phyloP scores from a whole-genome alignment of 306 rosid genomes.

The Carpinus fangiana region DNA sequence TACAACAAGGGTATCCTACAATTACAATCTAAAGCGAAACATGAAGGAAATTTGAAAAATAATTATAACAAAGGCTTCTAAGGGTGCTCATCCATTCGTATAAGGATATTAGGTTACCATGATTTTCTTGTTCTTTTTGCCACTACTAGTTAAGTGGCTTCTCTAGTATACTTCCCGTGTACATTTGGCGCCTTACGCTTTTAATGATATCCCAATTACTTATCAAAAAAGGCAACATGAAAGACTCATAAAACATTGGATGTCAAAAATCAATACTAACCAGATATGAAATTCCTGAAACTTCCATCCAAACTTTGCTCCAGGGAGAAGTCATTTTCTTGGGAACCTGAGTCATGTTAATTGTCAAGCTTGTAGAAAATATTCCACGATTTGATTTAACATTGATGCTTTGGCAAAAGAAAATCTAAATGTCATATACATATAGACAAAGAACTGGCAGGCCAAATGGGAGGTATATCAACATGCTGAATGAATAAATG shows the following conservation, averaged over 20 bases:
- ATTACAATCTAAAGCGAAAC: not conserved
- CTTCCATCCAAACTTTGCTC: constrained; percentile 46
- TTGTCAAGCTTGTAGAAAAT: not conserved
- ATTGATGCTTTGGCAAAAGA: not conserved
- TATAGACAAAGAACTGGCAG: not conserved
- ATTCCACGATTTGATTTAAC: not conserved
- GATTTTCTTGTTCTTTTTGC: too few species aligned
- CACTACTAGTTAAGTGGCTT: too few species aligned
- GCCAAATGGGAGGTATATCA: not conserved
- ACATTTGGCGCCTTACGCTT: too few species aligned
- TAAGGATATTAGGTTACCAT: too few species aligned
- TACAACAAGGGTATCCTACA: not conserved
- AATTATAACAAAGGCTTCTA: not conserved
- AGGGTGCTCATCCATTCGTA: not conserved
- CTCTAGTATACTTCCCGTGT: too few species aligned
- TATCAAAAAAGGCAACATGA: not conserved
- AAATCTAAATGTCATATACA: not conserved
- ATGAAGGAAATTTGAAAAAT: not conserved
- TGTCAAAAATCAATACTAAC: constrained; percentile 16
- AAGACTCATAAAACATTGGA: not conserved
- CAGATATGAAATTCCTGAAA: constrained; percentile 48
- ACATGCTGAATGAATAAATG: not conserved
- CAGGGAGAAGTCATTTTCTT: constrained; percentile 31
- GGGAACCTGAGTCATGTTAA: constrained; percentile 25
- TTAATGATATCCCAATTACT: too few species aligned